Percentiles rank a stretch among this genome's conserved stretches.
phyloP scores from a whole-genome alignment of 176 grass and related monocot species.

The Saccharum spontaneum region DNA sequence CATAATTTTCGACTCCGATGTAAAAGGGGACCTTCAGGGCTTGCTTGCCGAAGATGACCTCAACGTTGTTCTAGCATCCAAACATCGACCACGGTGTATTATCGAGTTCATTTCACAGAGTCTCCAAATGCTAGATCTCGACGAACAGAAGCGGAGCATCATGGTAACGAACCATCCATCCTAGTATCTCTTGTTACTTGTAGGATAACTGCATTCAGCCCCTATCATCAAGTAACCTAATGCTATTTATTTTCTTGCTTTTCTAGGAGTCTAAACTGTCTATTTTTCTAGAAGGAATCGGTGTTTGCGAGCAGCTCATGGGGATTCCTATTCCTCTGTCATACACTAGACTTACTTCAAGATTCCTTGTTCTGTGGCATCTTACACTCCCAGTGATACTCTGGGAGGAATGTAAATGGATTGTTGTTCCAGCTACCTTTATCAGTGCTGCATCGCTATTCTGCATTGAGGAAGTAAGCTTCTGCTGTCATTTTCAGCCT shows the following conservation, averaged over 20 bases:
- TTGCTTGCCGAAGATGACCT: slow-evolving; percentile 82
- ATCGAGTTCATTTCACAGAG: slow-evolving; percentile 87
- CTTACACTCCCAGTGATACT: slow-evolving; percentile 92
- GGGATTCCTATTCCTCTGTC: slow-evolving; percentile 83
- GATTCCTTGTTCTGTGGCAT: slow-evolving; percentile 97
- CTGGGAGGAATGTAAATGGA: slow-evolving; percentile 96
- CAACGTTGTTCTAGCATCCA: slow-evolving; percentile 58
- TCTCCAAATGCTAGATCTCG: slow-evolving; percentile 66
- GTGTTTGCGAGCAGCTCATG: slow-evolving; percentile 79
- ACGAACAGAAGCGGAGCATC: slow-evolving; percentile 57
- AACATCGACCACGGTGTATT: slow-evolving; percentile 76
- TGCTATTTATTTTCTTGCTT: slow-evolving; percentile 15
- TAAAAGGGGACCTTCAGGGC: slow-evolving; percentile 60
- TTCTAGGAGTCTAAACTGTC: slow-evolving; percentile 81
- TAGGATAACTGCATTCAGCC: neutral
- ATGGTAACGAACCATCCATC: slow-evolving; percentile 46
- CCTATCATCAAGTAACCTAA: slow-evolving; percentile 10
- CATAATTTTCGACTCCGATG: slow-evolving; percentile 67
- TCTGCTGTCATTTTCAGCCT: neutral
- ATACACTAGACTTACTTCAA: slow-evolving; percentile 85
- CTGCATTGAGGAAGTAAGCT: slow-evolving; percentile 99
- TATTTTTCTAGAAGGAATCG: slow-evolving; percentile 88
- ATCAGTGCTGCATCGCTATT: slow-evolving; percentile 89
- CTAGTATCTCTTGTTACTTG: neutral
- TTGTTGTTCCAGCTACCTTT: slow-evolving; percentile 91